A percentile compares a stretch with the other conserved stretches of the same genome.
Conservation (phyloP, 176 grass and related monocot species). For the Tillandsia leiboldiana region DNA sequence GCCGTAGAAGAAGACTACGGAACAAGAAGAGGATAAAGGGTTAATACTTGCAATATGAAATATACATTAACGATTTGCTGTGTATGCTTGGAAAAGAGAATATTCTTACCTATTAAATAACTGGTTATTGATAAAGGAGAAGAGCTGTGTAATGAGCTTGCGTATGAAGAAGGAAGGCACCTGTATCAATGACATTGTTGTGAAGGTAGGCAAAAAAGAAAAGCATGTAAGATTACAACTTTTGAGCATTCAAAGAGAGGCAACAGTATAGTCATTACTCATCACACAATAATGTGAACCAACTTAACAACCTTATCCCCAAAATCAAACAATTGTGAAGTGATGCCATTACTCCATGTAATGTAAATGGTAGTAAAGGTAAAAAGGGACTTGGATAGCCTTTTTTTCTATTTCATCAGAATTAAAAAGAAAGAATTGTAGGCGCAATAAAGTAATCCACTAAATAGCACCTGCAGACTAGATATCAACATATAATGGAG, state of each 20-base stretch:
- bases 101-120: constrained; percentile 81
- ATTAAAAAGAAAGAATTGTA: no score
- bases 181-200: constrained; percentile 39
- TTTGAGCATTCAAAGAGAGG: neutral
- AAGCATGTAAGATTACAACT: neutral
- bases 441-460: no score
- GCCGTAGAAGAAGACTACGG: constrained; percentile 72
- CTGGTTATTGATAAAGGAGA: constrained; percentile 97
- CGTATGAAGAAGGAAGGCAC: constrained; percentile 93
- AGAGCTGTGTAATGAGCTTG: constrained; percentile 90
- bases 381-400: neutral
- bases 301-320: neutral
- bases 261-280: neutral
- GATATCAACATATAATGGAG: no score
- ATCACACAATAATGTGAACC: neutral
- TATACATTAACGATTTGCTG: neutral
- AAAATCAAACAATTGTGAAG: neutral
- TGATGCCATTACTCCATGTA: neutral
- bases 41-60: neutral
- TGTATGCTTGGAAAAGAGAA: neutral
- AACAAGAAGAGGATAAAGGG: neutral
- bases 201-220: constrained; percentile 7
- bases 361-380: neutral
- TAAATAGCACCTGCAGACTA: no score
- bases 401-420: no score